Percentiles rank a stretch among this genome's conserved stretches.
These are phyloP conservation scores for Onygenales sp. DNA, from an alignment of 2,329 filamentous ascomycete species.

Conservation along the genomic window DNA sequence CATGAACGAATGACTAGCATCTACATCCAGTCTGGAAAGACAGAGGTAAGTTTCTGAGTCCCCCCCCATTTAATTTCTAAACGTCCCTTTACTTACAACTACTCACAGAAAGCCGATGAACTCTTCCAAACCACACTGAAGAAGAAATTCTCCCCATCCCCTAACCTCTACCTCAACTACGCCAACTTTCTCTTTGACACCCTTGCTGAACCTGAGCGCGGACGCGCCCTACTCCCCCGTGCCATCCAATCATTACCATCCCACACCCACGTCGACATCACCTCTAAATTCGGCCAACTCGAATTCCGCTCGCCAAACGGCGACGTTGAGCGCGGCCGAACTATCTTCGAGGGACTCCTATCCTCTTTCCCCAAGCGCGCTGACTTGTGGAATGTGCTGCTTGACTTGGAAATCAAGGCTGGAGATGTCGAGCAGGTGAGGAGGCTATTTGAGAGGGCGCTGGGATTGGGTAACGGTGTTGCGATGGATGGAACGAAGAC, in stretches of 20 bases:
- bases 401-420: constrained; percentile 67
- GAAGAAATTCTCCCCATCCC: constrained; percentile 77
- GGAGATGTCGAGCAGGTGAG: constrained; percentile 57
- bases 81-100: constrained; percentile 13
- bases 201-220: constrained; percentile 58
- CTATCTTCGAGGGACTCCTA: constrained; percentile 84
- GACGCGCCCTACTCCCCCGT: constrained; percentile 67
- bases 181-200: constrained; percentile 82
- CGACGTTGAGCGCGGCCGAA: constrained; percentile 82
- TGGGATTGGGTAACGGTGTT: constrained; percentile 35
- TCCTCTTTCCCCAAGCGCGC: constrained; percentile 78
- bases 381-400: constrained; percentile 85
- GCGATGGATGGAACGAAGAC: constrained; percentile 31
- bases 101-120: constrained; percentile 67
- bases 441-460: constrained; percentile 71
- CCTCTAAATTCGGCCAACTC: constrained; percentile 79
- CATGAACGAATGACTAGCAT: constrained; percentile 86
- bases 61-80: not conserved
- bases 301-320: constrained; percentile 81
- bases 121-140: constrained; percentile 81
- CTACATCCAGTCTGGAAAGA: constrained; percentile 84
- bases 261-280: constrained; percentile 61
- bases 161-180: constrained; percentile 87
- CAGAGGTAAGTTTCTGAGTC: constrained; percentile 51
- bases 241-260: constrained; percentile 73